phyloP scores from a whole-genome alignment of 2,329 filamentous ascomycete species.

The Thyridium curvatum region DNA sequence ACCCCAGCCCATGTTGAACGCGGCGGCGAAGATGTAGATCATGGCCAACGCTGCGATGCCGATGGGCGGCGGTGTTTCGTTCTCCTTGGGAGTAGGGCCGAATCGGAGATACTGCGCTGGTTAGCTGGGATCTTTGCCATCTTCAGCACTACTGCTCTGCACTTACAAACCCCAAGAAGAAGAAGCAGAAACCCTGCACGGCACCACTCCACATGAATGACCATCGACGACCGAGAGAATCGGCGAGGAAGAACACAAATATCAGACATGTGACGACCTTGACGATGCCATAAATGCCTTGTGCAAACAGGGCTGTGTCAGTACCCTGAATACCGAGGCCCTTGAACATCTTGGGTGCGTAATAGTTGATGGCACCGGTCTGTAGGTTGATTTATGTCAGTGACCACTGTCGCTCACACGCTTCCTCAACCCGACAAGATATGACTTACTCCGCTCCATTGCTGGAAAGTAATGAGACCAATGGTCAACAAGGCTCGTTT shows the following conservation, averaged over 20 bases:
- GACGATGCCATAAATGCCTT: conserved; percentile 55
- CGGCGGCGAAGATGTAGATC: conserved; percentile 55
- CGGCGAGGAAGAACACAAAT: conserved; percentile 51
- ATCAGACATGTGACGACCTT: conserved; percentile 48
- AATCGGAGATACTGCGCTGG: conserved; percentile 40
- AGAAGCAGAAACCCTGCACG: conserved; percentile 33
- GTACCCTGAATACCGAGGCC: conserved; percentile 31
- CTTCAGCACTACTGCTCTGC: too few relatives aligned
- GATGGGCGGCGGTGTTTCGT: conserved; percentile 35
- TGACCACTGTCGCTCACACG: too few relatives aligned
- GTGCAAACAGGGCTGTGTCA: conserved; percentile 47
- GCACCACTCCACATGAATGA: conserved; percentile 44
- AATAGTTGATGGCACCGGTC: conserved; percentile 13
- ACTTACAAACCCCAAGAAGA: conserved; percentile 46
- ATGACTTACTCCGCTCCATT: conserved; percentile 42
- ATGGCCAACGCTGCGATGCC: conserved; percentile 50
- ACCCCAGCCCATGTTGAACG: conserved; percentile 55
- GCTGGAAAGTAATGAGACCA: conserved; percentile 55
- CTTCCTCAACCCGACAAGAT: too few relatives aligned
- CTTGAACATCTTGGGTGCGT: conserved; percentile 17
- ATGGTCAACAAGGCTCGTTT: conserved; percentile 29
- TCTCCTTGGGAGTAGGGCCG: conserved; percentile 13
- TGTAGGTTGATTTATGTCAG: too few relatives aligned
- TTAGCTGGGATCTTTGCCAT: too few relatives aligned
- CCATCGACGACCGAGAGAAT: conserved; percentile 49